These are phyloP conservation scores for Chondrostereum purpureum DNA, from an alignment of 1,284 basidiomycete species.

Conservation along the genomic window DNA sequence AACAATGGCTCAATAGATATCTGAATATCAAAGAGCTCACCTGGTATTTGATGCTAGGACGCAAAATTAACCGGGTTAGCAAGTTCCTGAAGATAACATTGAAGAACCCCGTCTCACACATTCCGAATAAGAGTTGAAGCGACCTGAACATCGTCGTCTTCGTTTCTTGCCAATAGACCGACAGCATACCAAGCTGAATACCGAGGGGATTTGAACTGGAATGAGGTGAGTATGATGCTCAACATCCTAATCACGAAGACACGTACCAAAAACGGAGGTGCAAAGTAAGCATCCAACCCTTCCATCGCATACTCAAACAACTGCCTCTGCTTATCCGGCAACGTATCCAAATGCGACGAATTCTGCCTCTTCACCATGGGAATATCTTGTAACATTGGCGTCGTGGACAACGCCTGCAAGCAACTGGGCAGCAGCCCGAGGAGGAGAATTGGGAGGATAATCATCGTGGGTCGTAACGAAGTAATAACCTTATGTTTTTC, in stretches of 20 bases:
- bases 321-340: background rate
- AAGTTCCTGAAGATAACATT: background rate
- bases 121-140: slow-evolving; percentile 19
- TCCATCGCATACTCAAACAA: background rate
- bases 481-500: too few species aligned
- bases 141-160: slow-evolving; percentile 17
- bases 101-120: slow-evolving; percentile 16
- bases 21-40: too few species aligned
- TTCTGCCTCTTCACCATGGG: background rate
- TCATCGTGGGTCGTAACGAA: too few species aligned
- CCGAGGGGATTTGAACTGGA: slow-evolving; percentile 21
- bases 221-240: too few species aligned
- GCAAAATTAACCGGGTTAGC: background rate
- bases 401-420: background rate
- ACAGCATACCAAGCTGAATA: slow-evolving; percentile 27
- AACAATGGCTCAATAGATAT: background rate
- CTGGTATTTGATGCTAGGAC: background rate
- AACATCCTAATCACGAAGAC: too few species aligned
- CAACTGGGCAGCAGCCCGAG: background rate
- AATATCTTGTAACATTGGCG: background rate
- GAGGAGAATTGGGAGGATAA: background rate
- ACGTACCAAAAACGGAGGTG: background rate
- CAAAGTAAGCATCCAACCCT: background rate
- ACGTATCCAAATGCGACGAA: background rate
- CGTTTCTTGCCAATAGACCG: slow-evolving; percentile 22